phyloP scores from a whole-genome alignment of 2,329 filamentous ascomycete species.

The Cladorrhinum sp. region DNA sequence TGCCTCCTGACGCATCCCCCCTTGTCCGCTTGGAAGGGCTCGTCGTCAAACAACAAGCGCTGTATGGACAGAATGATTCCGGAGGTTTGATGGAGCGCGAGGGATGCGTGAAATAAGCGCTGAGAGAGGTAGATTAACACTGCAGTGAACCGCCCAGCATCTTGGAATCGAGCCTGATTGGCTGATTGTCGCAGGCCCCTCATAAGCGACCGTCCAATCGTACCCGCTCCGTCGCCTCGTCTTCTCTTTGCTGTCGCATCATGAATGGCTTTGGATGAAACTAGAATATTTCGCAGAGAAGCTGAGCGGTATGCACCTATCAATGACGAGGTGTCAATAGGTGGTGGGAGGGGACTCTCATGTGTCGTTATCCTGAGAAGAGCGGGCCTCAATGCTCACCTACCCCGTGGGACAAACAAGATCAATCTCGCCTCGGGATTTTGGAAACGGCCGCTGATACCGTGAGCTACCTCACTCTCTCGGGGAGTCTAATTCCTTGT shows the following conservation, averaged over 20 bases:
- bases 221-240: neutral
- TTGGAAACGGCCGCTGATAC: neutral
- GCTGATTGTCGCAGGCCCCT: conserved; percentile 24
- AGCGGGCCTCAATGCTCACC: too few relatives aligned
- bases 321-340: neutral
- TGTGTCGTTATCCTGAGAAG: neutral
- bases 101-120: conserved; percentile 41
- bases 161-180: conserved; percentile 23
- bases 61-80: conserved; percentile 21
- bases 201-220: conserved; percentile 22
- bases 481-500: neutral
- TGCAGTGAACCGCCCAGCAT: conserved; percentile 22
- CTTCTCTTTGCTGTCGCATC: neutral
- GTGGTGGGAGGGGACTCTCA: neutral
- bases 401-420: too few relatives aligned
- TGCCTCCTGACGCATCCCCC: conserved; percentile 14
- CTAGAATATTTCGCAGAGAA: neutral
- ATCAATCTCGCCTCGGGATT: too few relatives aligned
- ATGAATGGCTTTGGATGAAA: neutral
- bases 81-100: conserved; percentile 14
- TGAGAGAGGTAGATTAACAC: conserved; percentile 24
- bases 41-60: conserved; percentile 21
- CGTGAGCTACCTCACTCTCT: neutral
- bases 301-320: neutral
- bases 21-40: conserved; percentile 15